Percentiles rank a stretch among this genome's conserved stretches.
Evolutionary conservation across 2,329 filamentous ascomycete genomes (phyloP).

Genomic region (Arthrobotrys sphaeroides): DNA sequence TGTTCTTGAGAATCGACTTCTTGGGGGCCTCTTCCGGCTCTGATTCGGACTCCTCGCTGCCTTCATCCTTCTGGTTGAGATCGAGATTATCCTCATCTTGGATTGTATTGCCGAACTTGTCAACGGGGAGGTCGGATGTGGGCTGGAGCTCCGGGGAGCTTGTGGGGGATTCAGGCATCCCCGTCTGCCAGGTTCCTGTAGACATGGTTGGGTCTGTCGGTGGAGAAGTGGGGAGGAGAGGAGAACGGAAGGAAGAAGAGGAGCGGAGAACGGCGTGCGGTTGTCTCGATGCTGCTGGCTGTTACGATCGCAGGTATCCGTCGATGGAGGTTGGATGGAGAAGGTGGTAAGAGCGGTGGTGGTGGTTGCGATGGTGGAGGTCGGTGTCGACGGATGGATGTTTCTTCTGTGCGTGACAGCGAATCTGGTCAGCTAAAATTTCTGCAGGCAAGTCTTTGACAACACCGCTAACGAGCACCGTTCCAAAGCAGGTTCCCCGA

Average conservation of each 20-base stretch:
- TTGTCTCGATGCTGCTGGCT: not conserved
- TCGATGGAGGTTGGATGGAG: not conserved
- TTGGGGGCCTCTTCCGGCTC: slow-evolving; percentile 70
- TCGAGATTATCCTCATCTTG: slow-evolving; percentile 69
- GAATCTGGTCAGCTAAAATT: slow-evolving; percentile 47
- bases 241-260: not conserved
- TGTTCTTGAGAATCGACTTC: slow-evolving; percentile 86
- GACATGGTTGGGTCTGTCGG: slow-evolving; percentile 19
- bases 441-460: slow-evolving; percentile 30
- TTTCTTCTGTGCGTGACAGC: not conserved
- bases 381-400: not conserved
- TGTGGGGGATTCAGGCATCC: slow-evolving; percentile 63
- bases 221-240: slow-evolving; percentile 10
- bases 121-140: slow-evolving; percentile 61
- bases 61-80: slow-evolving; percentile 63
- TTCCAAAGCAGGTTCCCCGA: not conserved
- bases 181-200: slow-evolving; percentile 52
- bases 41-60: slow-evolving; percentile 65
- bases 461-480: slow-evolving; percentile 23
- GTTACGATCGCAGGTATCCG: not conserved
- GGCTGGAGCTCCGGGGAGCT: slow-evolving; percentile 66
- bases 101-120: slow-evolving; percentile 76
- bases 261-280: not conserved
- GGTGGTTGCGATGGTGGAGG: not conserved
- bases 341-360: not conserved